Percentiles rank a stretch among this genome's conserved stretches.
These are phyloP conservation scores for Zoysia matrella DNA, from an alignment of 202 grass and related monocot genomes.

Conservation along the genomic window DNA sequence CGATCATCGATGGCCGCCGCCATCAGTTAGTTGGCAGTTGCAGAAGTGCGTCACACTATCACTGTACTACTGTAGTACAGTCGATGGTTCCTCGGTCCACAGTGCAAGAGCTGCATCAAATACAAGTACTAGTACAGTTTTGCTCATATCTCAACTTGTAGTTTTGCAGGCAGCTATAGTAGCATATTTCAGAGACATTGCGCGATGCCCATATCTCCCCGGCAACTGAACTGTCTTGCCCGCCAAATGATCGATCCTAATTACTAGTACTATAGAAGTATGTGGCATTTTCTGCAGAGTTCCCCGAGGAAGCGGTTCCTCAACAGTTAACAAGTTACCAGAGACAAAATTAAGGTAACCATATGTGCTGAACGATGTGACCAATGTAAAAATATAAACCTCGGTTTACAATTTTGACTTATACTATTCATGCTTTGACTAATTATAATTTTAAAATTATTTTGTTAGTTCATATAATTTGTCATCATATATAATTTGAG, in stretches of 20 bases:
- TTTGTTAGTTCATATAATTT: too few relatives aligned
- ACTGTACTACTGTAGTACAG: too few relatives aligned
- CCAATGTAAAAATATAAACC: too few relatives aligned
- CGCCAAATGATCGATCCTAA: neutral
- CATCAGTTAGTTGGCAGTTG: constrained; percentile 25
- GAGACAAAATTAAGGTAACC: neutral
- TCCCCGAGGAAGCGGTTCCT: neutral
- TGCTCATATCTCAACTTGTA: too few relatives aligned
- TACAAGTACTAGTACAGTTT: too few relatives aligned
- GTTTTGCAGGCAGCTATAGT: too few relatives aligned
- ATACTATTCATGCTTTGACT: too few relatives aligned
- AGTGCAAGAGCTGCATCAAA: neutral
- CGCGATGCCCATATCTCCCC: neutral
- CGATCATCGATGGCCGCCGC: neutral
- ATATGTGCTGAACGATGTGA: neutral
- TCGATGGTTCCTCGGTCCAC: neutral
- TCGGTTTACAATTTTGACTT: too few relatives aligned
- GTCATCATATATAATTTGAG: too few relatives aligned
- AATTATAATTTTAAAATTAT: too few relatives aligned
- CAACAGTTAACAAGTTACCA: neutral
- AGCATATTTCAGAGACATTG: too few relatives aligned
- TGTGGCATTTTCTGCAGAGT: neutral
- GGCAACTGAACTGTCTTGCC: neutral
- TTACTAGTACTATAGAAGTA: too few relatives aligned
- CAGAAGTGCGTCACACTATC: neutral